Evolutionary conservation across 805 yeast species (phyloP).

Genomic region (Hanseniaspora singularis): DNA sequence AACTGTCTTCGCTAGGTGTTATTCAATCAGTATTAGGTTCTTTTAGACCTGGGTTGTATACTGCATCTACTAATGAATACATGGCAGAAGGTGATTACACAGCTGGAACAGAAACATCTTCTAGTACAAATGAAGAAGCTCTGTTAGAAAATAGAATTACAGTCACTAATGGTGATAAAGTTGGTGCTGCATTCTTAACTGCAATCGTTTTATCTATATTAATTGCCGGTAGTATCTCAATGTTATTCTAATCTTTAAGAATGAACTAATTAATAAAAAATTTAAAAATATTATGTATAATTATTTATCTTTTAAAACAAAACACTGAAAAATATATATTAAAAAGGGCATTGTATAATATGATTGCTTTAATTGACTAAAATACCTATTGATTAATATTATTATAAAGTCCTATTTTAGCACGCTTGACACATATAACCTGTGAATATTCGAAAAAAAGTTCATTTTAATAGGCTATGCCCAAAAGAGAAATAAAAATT

Average conservation of each 20-base stretch:
- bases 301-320: not conserved
- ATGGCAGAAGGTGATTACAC: constrained; percentile 43
- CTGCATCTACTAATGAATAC: constrained; percentile 41
- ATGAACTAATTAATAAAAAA: not conserved
- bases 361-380: too few species aligned
- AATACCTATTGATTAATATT: too few species aligned
- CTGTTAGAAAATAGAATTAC: constrained; percentile 27
- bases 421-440: too few species aligned
- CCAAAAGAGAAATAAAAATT: too few species aligned
- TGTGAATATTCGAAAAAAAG: too few species aligned
- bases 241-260: constrained; percentile 37
- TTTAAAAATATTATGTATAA: not conserved
- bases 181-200: constrained; percentile 84
- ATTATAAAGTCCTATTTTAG: too few species aligned
- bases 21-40: constrained; percentile 39
- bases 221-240: constrained; percentile 66
- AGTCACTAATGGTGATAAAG: constrained; percentile 54
- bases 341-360: not conserved
- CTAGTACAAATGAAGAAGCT: constrained; percentile 23
- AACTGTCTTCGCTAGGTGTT: constrained; percentile 58
- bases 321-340: not conserved
- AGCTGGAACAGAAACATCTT: constrained; percentile 36
- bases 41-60: constrained; percentile 39
- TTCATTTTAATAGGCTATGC: too few species aligned
- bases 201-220: constrained; percentile 54